Conservation (phyloP, 768 basidiomycete genomes). For the Lyophyllum atratum region DNA sequence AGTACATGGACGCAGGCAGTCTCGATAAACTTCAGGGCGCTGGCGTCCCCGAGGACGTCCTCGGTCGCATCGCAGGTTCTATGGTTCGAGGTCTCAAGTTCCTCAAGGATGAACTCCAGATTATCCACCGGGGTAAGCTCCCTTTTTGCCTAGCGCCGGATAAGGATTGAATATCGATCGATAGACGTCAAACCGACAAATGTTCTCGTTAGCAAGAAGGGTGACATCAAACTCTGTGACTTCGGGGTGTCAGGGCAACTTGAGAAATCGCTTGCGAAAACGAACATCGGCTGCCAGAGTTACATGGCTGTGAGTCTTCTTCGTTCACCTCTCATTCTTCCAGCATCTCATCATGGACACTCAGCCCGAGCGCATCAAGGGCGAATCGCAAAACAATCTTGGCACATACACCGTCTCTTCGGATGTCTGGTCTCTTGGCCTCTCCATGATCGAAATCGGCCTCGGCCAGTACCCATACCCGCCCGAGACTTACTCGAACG, state of each 20-base stretch:
- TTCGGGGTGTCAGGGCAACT: conserved; percentile 99
- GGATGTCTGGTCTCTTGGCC: conserved; percentile 96
- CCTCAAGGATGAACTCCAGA: conserved; percentile 92
- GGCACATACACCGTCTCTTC: conserved; percentile 95
- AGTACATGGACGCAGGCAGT: conserved; percentile 99
- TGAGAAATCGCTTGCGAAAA: conserved; percentile 94
- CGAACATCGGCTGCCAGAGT: conserved; percentile 97
- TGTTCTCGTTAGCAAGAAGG: conserved; percentile 85
- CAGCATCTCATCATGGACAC: conserved; percentile 1
- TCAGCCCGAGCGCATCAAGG: conserved; percentile 94
- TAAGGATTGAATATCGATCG: background rate
- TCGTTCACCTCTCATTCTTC: conserved; percentile 1
- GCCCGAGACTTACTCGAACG: conserved; percentile 95
- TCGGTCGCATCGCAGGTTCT: conserved; percentile 76
- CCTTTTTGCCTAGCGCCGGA: background rate
- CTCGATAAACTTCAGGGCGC: conserved; percentile 76
- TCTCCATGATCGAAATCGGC: conserved; percentile 92
- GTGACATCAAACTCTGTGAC: conserved; percentile 93
- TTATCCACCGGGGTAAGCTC: conserved; percentile 55
- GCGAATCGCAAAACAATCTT: conserved; percentile 84
- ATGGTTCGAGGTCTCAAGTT: conserved; percentile 93
- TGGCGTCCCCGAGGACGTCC: conserved; percentile 76
- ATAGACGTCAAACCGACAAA: conserved; percentile 93
- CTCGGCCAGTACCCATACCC: conserved; percentile 94
- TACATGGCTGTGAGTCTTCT: conserved; percentile 88